Conservation (phyloP, 2,329 filamentous ascomycete species). For the Microdochium nivale region DNA sequence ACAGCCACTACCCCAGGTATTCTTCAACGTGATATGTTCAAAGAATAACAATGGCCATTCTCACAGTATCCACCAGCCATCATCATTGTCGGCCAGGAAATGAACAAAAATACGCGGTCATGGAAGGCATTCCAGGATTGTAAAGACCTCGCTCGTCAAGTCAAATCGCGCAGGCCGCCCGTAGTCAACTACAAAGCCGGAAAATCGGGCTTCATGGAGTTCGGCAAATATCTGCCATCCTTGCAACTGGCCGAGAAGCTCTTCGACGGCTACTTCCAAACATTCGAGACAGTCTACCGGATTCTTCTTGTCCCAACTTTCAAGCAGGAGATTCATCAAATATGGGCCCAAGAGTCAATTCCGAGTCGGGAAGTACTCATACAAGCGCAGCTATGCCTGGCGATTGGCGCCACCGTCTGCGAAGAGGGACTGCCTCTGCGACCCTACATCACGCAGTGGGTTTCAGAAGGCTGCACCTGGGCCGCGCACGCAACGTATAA, state of each 20-base stretch:
- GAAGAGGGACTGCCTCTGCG: conserved; percentile 10
- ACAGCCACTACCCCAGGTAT: neutral
- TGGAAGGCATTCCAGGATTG: neutral
- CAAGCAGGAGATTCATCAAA: conserved; percentile 20
- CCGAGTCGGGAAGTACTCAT: conserved; percentile 5
- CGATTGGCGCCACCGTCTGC: conserved; percentile 11
- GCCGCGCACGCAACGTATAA: conserved; percentile 12
- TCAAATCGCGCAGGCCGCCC: neutral
- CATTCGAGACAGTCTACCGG: conserved; percentile 30
- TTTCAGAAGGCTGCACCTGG: conserved; percentile 12
- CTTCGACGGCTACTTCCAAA: conserved; percentile 27
- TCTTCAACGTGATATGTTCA: neutral
- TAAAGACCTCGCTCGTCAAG: neutral
- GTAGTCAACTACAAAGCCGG: neutral
- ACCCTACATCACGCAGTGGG: conserved; percentile 9
- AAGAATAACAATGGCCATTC: neutral
- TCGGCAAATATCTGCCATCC: conserved; percentile 2
- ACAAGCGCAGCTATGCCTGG: conserved; percentile 11
- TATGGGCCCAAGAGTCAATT: conserved; percentile 6
- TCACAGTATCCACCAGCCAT: neutral
- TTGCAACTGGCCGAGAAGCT: conserved; percentile 19
- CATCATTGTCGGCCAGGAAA: neutral
- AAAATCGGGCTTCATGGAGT: neutral
- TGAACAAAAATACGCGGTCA: neutral
- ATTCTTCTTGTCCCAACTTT: conserved; percentile 32